Percentiles rank a stretch among this genome's conserved stretches.
phyloP scores from a whole-genome alignment of 305 asterid species.

The Andrographis paniculata region DNA sequence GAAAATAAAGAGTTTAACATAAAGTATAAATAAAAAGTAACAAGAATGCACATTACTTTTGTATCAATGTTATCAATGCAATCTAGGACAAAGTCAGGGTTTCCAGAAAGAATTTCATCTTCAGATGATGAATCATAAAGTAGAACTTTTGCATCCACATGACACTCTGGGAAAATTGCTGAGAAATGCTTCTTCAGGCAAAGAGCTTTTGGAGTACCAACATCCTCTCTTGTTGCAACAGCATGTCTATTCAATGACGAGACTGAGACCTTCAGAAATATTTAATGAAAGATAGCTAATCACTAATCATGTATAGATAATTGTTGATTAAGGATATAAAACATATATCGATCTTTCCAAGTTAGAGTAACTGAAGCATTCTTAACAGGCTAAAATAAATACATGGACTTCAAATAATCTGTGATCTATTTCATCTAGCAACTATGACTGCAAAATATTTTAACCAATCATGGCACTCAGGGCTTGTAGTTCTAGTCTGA shows the following conservation, averaged over 20 bases:
- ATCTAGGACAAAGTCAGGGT: slow-evolving; percentile 86
- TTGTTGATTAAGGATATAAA: slow-evolving; percentile 6
- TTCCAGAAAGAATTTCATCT: slow-evolving; percentile 84
- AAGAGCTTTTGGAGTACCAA: slow-evolving; percentile 80
- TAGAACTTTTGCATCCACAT: slow-evolving; percentile 72
- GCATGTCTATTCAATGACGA: slow-evolving; percentile 97
- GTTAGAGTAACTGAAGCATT: background rate
- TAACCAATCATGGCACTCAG: background rate
- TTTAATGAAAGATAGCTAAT: slow-evolving; percentile 17
- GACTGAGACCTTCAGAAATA: slow-evolving; percentile 74
- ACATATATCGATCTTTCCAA: background rate
- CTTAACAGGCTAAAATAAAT: background rate
- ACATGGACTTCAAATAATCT: background rate
- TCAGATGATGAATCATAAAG: slow-evolving; percentile 85
- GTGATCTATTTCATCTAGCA: background rate
- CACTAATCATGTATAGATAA: slow-evolving; percentile 4
- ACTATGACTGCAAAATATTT: background rate
- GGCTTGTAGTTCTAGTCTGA: background rate
- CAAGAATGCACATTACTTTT: slow-evolving; percentile 40
- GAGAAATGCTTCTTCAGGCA: slow-evolving; percentile 84
- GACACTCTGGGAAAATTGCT: slow-evolving; percentile 84
- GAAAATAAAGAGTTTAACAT: no score
- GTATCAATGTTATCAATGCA: slow-evolving; percentile 98
- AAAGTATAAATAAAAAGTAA: background rate
- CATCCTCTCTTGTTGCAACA: slow-evolving; percentile 95